Evolutionary conservation across 1,284 basidiomycete species (phyloP), one percentile per base, ranked within the genome.

Genomic region (Cutaneotrichosporon mucoides): DNA sequence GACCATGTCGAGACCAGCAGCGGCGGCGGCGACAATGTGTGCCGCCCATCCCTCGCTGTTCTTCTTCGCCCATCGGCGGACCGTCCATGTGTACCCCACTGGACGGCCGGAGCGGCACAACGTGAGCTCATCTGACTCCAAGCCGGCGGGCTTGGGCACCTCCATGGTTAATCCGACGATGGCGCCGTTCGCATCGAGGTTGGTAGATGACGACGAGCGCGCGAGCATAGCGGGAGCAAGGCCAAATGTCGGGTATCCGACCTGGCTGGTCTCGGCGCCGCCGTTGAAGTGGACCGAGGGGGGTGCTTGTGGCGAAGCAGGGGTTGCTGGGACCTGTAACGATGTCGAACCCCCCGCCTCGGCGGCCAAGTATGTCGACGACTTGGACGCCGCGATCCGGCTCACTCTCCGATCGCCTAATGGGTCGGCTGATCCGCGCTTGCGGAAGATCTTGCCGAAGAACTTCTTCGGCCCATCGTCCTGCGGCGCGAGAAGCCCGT

Each of bases 41-140:
- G 69, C 67, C 1, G 70, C 70, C 73, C 73, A 75, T 5, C 72
- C 70, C 24, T 75, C 72, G 24, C 62, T 56, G 61, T 73, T 76
- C 59, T 66, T 84, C 73, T 89, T 92, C 52, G 88, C 79, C 90
- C 92, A 95, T 62, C 81, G 82, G 56, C 86, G 81, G n/a, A 92
- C 85, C 4, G 88, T 82, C 90, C 91, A 95, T 3, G 89, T 84
- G 68, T 94, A 93, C 67, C 73, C 75, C 6, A 76, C 60, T 5
- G 77, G 74, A 41, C 77, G 69, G 15, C 58, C 57, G 0, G 69
- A 69, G 5, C 69, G 67, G 34, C n/a, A 45, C 4, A 50, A 11
- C n/a, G 24, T 40, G 37, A 55, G 13, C 45, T 11, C 3, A 10
- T 55, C 53, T 11, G 34, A 37, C 35, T 48, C 53, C 9, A n/a